A percentile compares a stretch with the other conserved stretches of the same genome.
Conservation (phyloP, 2,329 filamentous ascomycete genomes). For the Pseudocercospora pini-densiflorae region DNA sequence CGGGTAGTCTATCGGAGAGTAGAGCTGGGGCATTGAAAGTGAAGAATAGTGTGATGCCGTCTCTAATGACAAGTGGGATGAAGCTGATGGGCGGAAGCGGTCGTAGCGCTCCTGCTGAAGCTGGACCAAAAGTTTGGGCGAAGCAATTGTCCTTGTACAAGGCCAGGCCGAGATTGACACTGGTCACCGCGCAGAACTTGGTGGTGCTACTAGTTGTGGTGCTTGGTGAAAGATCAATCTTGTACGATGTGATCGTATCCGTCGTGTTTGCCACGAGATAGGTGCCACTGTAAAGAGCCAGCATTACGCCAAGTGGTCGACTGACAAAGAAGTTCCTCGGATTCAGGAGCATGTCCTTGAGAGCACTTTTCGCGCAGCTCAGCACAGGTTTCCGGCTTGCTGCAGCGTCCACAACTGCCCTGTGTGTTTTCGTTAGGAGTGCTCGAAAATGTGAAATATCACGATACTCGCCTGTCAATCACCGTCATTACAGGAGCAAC, state of each 20-base stretch:
- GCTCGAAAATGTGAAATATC: background rate
- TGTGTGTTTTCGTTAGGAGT: conserved; percentile 3
- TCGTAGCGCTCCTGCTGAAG: conserved; percentile 15
- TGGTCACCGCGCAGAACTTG: conserved; percentile 28
- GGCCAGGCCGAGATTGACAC: conserved; percentile 26
- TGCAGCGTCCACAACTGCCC: conserved; percentile 31
- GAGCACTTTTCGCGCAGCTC: conserved; percentile 15
- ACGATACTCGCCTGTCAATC: conserved; percentile 28
- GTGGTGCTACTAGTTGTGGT: conserved; percentile 21
- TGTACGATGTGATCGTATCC: conserved; percentile 23
- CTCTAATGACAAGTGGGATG: conserved; percentile 27
- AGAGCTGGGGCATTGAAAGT: conserved; percentile 28
- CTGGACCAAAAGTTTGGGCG: conserved; percentile 28
- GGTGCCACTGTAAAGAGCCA: conserved; percentile 30
- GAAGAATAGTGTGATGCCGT: conserved; percentile 29
- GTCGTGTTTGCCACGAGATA: conserved; percentile 30
- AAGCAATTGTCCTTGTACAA: conserved; percentile 31
- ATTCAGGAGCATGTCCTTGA: conserved; percentile 14
- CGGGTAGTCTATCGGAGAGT: conserved; percentile 24
- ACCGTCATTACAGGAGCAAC: conserved; percentile 31
- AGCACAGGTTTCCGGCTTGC: conserved; percentile 22
- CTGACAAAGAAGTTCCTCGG: conserved; percentile 26
- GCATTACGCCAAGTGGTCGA: conserved; percentile 27
- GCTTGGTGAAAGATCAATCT: conserved; percentile 18
- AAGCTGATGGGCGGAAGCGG: conserved; percentile 27